These are phyloP conservation scores for Ogataea neopini DNA, from an alignment of 805 yeast genomes.

Conservation along the genomic window DNA sequence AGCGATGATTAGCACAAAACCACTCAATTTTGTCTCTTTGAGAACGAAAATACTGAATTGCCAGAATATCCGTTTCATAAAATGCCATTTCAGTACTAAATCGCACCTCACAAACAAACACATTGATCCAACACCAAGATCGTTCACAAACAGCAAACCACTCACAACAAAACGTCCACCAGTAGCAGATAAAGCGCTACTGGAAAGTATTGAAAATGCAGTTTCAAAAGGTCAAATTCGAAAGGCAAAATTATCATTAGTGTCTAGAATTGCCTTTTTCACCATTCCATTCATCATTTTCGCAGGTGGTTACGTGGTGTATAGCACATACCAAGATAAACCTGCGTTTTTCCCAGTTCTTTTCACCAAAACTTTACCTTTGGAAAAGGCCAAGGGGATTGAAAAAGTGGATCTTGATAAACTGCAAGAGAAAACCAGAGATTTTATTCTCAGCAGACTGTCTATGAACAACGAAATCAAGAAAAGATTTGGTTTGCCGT, in stretches of 20 bases:
- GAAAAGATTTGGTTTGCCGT: conserved; percentile 34
- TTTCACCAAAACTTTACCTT: conserved; percentile 29
- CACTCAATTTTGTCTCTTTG: background rate
- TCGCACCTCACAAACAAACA: background rate
- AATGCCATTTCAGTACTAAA: background rate
- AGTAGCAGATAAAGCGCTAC: conserved; percentile 11
- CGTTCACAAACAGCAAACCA: conserved; percentile 8
- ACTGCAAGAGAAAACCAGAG: conserved; percentile 27
- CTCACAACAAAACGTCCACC: conserved; percentile 17
- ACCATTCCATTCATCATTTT: conserved; percentile 25
- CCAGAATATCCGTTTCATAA: background rate
- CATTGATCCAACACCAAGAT: background rate
- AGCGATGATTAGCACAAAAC: background rate
- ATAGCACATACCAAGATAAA: conserved; percentile 30
- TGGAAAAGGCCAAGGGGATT: conserved; percentile 28
- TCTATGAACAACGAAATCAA: conserved; percentile 34
- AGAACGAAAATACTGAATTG: background rate
- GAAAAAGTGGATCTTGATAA: conserved; percentile 32
- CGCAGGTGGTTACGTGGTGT: conserved; percentile 30
- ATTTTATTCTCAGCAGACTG: conserved; percentile 29
- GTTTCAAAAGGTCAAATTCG: conserved; percentile 17
- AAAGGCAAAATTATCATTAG: conserved; percentile 18
- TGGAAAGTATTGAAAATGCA: conserved; percentile 19
- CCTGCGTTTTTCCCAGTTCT: conserved; percentile 37
- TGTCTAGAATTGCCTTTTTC: conserved; percentile 21